Base-by-base conservation (phyloP, 2,329 filamentous ascomycete species). In the Knufia petricola region DNA sequence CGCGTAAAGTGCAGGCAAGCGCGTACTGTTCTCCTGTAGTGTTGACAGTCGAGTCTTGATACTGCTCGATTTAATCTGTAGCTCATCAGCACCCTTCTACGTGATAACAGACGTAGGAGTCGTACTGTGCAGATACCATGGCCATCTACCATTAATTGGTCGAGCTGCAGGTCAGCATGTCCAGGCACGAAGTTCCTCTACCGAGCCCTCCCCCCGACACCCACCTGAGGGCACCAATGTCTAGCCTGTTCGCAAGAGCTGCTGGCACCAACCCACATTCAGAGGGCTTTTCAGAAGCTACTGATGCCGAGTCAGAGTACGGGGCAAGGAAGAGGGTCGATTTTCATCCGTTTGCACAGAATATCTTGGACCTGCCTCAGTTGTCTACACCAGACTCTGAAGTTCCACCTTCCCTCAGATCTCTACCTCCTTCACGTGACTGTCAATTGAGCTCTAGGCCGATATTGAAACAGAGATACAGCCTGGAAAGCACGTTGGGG, bases 391-490 rank as follows among this genome's bases (percentile, higher is more conserved):
- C 32, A 52, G 50, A 39, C 12, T 45, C n/a, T n/a, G 44, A 47
- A 17, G 32, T 39, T 15, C 15, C 44, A 15, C 44, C 44, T 39
- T 38, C 44, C 17, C 34, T 39, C 15, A 68, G 71, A 45, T 64
- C 66, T 21, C 61, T 76, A 3, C 72, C 70, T 28, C 71, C 71
- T 48, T 69, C 68, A 34, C 72, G 72, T 52, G 70, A 77, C 54
- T 71, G 68, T 38, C 76, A 72, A 54, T 39, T 48, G 7, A 76
- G 79, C 4, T 63, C 75, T n/a, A 83, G 82, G 59, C 83, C 81
- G 2, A 98, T 98, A 46, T 75, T 98, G 51, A 98, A 98, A 64
- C 75, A 80, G 19, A 64, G 73, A 64, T 61, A 68, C 65, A 58
- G 60, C 15, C 30, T 48, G 23, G 51, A 52, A 7, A 39, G 46